Evolutionary conservation across 1,284 basidiomycete species (phyloP).

Genomic region (Gomphus sp.): DNA sequence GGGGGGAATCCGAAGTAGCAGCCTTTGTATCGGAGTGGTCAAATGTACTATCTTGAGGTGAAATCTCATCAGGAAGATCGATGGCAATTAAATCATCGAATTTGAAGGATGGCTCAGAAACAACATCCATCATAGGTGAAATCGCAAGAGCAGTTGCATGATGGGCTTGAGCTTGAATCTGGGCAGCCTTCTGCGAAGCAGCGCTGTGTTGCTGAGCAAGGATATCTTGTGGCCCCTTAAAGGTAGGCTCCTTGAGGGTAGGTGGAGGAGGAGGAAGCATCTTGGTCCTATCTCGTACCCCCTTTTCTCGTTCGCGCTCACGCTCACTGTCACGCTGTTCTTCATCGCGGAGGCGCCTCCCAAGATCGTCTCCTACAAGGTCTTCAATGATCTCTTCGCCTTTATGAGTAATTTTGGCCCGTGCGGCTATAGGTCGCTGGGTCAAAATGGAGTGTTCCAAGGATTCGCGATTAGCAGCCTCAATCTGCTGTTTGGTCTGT

Average conservation of each 20-base stretch:
- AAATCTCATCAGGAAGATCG: slow-evolving; percentile 8
- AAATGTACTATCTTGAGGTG: background rate
- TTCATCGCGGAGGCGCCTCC: slow-evolving; percentile 12
- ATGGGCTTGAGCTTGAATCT: slow-evolving; percentile 1
- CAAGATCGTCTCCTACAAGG: slow-evolving; percentile 36
- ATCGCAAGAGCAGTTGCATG: background rate
- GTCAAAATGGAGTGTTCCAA: slow-evolving; percentile 73
- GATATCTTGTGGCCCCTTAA: slow-evolving; percentile 9
- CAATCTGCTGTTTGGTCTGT: slow-evolving; percentile 71
- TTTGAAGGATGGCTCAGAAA: slow-evolving; percentile 4
- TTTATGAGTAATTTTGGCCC: slow-evolving; percentile 84
- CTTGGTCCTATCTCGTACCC: slow-evolving; percentile 36
- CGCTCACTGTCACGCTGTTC: slow-evolving; percentile 28
- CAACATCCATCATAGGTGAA: background rate
- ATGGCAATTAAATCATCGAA: slow-evolving; percentile 11
- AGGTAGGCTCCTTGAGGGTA: background rate
- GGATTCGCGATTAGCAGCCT: slow-evolving; percentile 68
- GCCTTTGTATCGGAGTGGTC: background rate
- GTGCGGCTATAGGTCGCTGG: slow-evolving; percentile 35
- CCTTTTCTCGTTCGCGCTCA: slow-evolving; percentile 40
- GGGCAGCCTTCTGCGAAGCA: slow-evolving; percentile 8
- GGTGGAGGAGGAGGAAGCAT: background rate
- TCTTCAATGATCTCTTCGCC: slow-evolving; percentile 82
- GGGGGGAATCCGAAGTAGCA: background rate
- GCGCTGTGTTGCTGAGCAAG: slow-evolving; percentile 9